Evolutionary conservation across 2,329 filamentous ascomycete species (phyloP), one percentile per base, ranked within the genome.

Genomic region (Cladorrhinum sp.): DNA sequence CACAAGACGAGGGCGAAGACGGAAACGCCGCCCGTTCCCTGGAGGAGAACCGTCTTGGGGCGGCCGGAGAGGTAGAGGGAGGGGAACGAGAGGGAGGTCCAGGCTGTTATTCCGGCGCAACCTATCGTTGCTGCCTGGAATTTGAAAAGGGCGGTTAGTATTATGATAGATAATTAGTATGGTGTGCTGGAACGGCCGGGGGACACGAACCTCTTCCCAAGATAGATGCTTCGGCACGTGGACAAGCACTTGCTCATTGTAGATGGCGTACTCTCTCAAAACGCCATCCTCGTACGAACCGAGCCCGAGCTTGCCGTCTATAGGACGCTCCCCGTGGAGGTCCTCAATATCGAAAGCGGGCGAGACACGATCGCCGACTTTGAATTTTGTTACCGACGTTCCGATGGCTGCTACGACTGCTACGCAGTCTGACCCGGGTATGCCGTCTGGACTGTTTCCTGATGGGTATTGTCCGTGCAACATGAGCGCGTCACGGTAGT

Each of bases 11-110:
- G 57, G 13, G 65, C 64, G 25, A 69, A 69, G 62, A 70, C 55
- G 61, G 68, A 70, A 16, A 72, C 70, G 20, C 70, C 70, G 5
- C 70, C 68, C 2, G 69, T 71, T 23, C 69, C 68, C 10, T 52
- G 20, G 23, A 20, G 51, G 27, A 52, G 29, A 3, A 12, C 18
- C 22, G 36, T 16, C 45, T 55, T 51, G 12, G 54, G 59, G 5
- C 41, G 41, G 20, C 66, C 54, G 16, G 9, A 13, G 32, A 16
- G 12, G 12, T 3, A 12, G 32, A 36, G 32, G 16, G 32, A 12
- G 32, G 32, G 32, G 12, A 36, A 36, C 3, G 32, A 36, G 7
- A 69, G 57, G 6, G 65, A 60, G 18, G 27, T 62, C 66, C 67
- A 69, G 6, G 66, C 66, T 18, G 66, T 69, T 16, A 67, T 50